Percentiles rank a stretch among this genome's conserved stretches.
Conservation (phyloP, 1,139 yeast genomes). For the Zygoascus sp. region DNA sequence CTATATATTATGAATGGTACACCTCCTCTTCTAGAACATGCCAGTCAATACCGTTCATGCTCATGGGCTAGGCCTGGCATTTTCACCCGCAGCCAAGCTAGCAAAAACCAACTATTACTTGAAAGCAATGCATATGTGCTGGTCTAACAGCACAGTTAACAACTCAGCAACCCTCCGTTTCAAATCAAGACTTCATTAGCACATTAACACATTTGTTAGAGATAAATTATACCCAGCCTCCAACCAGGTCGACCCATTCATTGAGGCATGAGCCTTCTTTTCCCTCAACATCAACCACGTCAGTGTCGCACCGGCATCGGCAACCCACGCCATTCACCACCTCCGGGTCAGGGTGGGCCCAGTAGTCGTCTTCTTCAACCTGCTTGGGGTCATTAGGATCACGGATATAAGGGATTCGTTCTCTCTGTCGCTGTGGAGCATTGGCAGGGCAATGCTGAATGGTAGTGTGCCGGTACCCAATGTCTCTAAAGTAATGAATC, state of each 20-base stretch:
- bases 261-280: conserved; percentile 50
- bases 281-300: conserved; percentile 51
- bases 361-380: conserved; percentile 34
- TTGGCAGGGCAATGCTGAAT: conserved; percentile 82
- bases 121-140: not conserved
- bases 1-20: no score
- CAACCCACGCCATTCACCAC: conserved; percentile 68
- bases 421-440: conserved; percentile 36
- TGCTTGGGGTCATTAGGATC: conserved; percentile 29
- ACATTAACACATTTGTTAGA: not conserved
- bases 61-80: no score
- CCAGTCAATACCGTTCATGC: no score
- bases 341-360: conserved; percentile 48
- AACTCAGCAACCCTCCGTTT: no score
- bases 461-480: conserved; percentile 78
- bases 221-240: conserved; percentile 28
- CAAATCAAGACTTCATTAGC: not conserved
- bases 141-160: not conserved
- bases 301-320: conserved; percentile 71
- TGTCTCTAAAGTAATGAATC: conserved; percentile 83
- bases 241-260: conserved; percentile 46
- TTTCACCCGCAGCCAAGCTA: no score
- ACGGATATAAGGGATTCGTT: conserved; percentile 32
- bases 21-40: no score
- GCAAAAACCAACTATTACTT: no score